A percentile compares a stretch with the other conserved stretches of the same genome.
phyloP scores from a whole-genome alignment of 176 grass and related monocot genomes.

The Aegilops tauschii region DNA sequence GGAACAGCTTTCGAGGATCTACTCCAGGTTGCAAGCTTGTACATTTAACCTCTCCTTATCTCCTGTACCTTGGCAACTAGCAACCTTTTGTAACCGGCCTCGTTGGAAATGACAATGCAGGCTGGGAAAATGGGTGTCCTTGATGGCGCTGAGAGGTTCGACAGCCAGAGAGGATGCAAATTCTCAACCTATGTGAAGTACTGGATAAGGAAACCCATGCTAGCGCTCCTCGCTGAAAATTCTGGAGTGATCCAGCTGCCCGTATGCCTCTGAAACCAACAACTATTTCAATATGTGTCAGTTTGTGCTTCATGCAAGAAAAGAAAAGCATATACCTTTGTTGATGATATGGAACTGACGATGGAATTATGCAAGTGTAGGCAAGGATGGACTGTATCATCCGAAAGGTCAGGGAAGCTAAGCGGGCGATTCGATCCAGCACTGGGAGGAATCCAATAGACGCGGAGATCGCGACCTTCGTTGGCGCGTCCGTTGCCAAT shows the following conservation, averaged over 20 bases:
- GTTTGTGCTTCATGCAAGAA: background rate
- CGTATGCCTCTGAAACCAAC: slow-evolving; percentile 48
- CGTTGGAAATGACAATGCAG: slow-evolving; percentile 33
- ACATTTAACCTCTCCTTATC: background rate
- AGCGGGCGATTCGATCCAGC: slow-evolving; percentile 37
- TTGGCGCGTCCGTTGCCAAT: slow-evolving; percentile 56
- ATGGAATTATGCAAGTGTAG: slow-evolving; percentile 34
- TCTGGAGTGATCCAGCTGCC: slow-evolving; percentile 65
- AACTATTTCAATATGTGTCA: background rate
- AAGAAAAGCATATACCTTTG: background rate
- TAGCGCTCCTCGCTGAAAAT: slow-evolving; percentile 53
- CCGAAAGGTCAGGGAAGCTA: slow-evolving; percentile 63
- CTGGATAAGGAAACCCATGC: slow-evolving; percentile 89
- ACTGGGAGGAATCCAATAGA: slow-evolving; percentile 56
- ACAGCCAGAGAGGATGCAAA: slow-evolving; percentile 58
- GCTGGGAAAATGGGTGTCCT: slow-evolving; percentile 83
- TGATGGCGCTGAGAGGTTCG: slow-evolving; percentile 78
- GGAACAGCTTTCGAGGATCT: slow-evolving; percentile 80
- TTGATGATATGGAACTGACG: background rate
- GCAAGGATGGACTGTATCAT: slow-evolving; percentile 81
- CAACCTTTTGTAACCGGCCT: background rate
- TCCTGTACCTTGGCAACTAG: background rate
- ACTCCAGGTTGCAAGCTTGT: slow-evolving; percentile 57
- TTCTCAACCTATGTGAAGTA: slow-evolving; percentile 88
- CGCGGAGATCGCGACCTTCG: slow-evolving; percentile 53